A percentile compares a stretch with the other conserved stretches of the same genome.
Conservation (phyloP, 2,329 filamentous ascomycete genomes). For the Annulohypoxylon truncatum region DNA sequence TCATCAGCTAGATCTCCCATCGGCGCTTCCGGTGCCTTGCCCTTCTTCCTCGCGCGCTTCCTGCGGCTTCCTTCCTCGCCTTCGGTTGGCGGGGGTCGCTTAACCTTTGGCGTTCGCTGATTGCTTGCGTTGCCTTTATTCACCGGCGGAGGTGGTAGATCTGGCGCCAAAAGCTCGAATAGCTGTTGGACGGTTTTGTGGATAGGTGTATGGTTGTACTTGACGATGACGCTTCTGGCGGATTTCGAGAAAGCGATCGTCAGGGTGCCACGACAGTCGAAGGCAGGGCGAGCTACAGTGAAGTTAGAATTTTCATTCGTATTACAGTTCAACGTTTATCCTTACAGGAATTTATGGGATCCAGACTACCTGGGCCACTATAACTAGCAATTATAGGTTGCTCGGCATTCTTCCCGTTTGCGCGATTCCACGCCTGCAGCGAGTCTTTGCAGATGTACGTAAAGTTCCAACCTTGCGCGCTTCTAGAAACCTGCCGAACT, state of each 20-base stretch:
- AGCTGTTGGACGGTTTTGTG: slow-evolving; percentile 67
- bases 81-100: slow-evolving; percentile 46
- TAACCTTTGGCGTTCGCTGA: slow-evolving; percentile 47
- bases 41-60: slow-evolving; percentile 45
- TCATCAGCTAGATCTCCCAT: slow-evolving; percentile 20
- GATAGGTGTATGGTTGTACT: slow-evolving; percentile 67
- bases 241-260: slow-evolving; percentile 62
- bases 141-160: slow-evolving; percentile 51
- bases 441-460: slow-evolving; percentile 66
- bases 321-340: not conserved
- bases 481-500: slow-evolving; percentile 58
- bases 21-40: slow-evolving; percentile 41
- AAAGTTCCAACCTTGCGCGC: slow-evolving; percentile 64
- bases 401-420: slow-evolving; percentile 56
- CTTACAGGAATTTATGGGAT: slow-evolving; percentile 60
- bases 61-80: slow-evolving; percentile 45
- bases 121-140: slow-evolving; percentile 37
- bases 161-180: slow-evolving; percentile 59
- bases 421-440: slow-evolving; percentile 61
- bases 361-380: slow-evolving; percentile 59
- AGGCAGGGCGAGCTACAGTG: slow-evolving; percentile 65
- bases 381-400: slow-evolving; percentile 61
- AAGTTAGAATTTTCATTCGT: slow-evolving; percentile 26
- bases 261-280: slow-evolving; percentile 67
- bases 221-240: slow-evolving; percentile 61